Base-by-base conservation (phyloP, 805 yeast species). In the Sugiyamaella lignohabitans region DNA sequence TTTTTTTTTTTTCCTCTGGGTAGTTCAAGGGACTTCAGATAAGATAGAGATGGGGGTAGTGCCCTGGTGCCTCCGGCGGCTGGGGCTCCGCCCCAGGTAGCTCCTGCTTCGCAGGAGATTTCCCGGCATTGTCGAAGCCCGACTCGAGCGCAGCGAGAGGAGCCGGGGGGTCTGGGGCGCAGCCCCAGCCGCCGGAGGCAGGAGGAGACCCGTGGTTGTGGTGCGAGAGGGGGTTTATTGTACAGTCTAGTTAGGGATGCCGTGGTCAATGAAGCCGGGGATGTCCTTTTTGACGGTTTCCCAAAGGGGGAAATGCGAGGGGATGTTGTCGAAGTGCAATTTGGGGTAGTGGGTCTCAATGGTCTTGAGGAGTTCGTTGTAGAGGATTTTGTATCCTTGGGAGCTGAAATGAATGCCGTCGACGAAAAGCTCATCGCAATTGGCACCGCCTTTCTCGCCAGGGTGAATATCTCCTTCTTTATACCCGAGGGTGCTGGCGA, bases 351-450 rank as follows among this genome's bases (percentile, higher is more conserved):
- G 20, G 3, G 50, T 50, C 2, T 59, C 53, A 36, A 82, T 75
- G 3, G 61, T 57, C 35, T 58, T 55, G 41, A 69, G 46, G 19
- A 81, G 50, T 40, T 66, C 74, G 17, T 72, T 63, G 51, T 60
- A 79, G 52, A 75, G 62, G 3, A 81, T 41, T 46, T 65, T 61
- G 60, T 82, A 82, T 0, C 79, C 82, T 23, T 63, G 58, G 0
- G 78, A 76, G 2, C 74, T 67, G 59, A 67, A 83, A 61, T 84
- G 89, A 38, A 84, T 60, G 4, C 89, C 89, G 50, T 76, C 81
- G 8, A 58, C 51, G 18, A 78, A 57, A 5, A 76, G 55, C 8
- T 27, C 32, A 27, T 27, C 32, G 14, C 8, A 8, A 27, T 27
- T 27, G 14, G 11, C 14, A 27, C 32, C 32, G 8, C 14, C 32